Conservation (phyloP, 2,329 filamentous ascomycete species). For the Escovopsis sp. region DNA sequence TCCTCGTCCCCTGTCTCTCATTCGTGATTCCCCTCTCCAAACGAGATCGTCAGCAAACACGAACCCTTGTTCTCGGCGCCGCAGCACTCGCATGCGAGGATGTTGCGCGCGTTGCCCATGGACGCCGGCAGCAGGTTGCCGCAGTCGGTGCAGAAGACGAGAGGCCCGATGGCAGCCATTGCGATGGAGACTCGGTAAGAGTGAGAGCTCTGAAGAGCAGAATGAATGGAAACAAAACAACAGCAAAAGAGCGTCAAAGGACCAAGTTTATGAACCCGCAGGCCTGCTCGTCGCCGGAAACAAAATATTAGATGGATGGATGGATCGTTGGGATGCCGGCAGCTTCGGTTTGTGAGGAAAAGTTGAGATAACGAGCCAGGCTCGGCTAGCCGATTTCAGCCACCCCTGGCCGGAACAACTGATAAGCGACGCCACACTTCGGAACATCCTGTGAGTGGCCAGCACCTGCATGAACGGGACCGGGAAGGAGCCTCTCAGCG, state of each 20-base stretch:
- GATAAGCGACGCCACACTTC: conserved; percentile 8
- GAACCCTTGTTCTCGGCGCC: conserved; percentile 71
- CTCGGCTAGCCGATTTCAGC: too few species aligned
- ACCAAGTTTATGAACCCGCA: neutral
- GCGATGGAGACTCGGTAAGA: too few species aligned
- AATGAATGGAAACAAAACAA: neutral
- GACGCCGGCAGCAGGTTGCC: conserved; percentile 78
- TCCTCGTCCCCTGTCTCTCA: neutral
- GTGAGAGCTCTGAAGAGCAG: too few species aligned
- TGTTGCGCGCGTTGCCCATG: conserved; percentile 59
- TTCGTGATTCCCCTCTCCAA: neutral
- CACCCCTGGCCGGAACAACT: conserved; percentile 16
- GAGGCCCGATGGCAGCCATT: conserved; percentile 81
- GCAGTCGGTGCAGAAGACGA: conserved; percentile 88
- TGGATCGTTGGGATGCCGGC: conserved; percentile 3
- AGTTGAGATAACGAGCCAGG: conserved; percentile 3
- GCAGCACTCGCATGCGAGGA: conserved; percentile 74
- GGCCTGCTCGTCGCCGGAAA: too few species aligned
- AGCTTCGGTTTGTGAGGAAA: neutral
- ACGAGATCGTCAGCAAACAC: neutral
- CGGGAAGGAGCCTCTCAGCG: neutral
- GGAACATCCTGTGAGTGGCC: conserved; percentile 12
- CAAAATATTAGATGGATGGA: too few species aligned
- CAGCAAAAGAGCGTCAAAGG: neutral
- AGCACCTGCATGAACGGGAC: conserved; percentile 1